These are phyloP conservation scores for Paracorniculantispora psalliotae DNA, from an alignment of 2,329 filamentous ascomycete species.

Conservation along the genomic window DNA sequence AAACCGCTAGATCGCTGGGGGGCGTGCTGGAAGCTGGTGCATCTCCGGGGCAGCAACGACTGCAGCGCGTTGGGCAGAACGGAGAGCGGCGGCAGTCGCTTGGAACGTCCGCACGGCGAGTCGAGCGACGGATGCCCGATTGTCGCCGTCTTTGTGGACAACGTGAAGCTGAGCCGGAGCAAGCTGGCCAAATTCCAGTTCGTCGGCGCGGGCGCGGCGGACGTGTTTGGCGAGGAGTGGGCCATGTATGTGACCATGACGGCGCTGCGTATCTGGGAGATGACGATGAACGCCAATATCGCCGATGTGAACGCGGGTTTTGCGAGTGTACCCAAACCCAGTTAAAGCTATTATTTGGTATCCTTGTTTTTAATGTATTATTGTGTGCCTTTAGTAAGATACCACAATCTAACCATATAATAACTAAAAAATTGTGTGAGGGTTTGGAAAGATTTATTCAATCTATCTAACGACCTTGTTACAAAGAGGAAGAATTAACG, in stretches of 20 bases:
- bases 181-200: slow-evolving; percentile 34
- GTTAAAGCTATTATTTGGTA: too few relatives aligned
- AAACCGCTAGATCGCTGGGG: slow-evolving; percentile 7
- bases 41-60: background rate
- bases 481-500: background rate
- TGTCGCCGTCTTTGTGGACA: slow-evolving; percentile 33
- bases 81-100: background rate
- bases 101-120: slow-evolving; percentile 12
- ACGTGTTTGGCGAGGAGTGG: slow-evolving; percentile 37
- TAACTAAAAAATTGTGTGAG: too few relatives aligned
- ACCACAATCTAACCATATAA: too few relatives aligned
- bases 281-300: background rate
- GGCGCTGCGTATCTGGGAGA: slow-evolving; percentile 13
- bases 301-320: too few relatives aligned
- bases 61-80: background rate
- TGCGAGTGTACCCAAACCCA: too few relatives aligned
- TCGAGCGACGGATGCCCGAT: slow-evolving; percentile 35
- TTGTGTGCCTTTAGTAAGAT: too few relatives aligned
- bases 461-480: background rate
- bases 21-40: slow-evolving; percentile 34
- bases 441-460: background rate
- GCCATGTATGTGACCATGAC: slow-evolving; percentile 34
- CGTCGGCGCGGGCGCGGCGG: slow-evolving; percentile 33
- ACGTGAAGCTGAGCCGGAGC: slow-evolving; percentile 14
- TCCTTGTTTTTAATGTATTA: too few relatives aligned